Conservation (phyloP, 176 grass and related monocot genomes). For the Urochloa ruziziensis region DNA sequence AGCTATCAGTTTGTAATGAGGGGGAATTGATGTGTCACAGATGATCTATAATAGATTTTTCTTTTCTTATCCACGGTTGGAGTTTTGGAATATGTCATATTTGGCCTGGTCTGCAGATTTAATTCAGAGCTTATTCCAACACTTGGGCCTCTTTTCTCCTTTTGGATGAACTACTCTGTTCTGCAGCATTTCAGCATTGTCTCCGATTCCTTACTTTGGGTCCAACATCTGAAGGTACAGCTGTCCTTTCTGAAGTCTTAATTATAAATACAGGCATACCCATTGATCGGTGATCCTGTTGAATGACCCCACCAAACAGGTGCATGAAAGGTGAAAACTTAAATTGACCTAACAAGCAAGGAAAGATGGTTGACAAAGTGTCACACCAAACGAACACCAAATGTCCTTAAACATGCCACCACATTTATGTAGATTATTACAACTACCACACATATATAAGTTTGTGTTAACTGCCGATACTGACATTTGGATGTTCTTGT, state of each 20-base stretch:
- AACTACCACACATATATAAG: neutral
- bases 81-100: neutral
- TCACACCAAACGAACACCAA: slow-evolving; percentile 11
- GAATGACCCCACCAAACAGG: slow-evolving; percentile 7
- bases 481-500: neutral
- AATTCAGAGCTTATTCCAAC: neutral
- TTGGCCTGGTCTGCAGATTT: neutral
- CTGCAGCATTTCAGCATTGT: neutral
- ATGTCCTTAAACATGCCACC: neutral
- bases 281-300: neutral
- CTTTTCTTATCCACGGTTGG: neutral
- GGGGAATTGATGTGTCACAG: neutral
- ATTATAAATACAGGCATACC: neutral
- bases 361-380: neutral
- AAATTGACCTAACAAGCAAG: slow-evolving; percentile 19
- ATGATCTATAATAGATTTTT: neutral
- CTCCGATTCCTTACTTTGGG: neutral
- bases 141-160: neutral
- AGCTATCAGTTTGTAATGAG: neutral
- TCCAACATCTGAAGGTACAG: neutral
- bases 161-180: neutral
- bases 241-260: neutral
- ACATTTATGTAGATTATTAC: neutral
- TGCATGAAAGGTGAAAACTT: neutral
- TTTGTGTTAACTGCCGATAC: neutral